phyloP scores from a whole-genome alignment of 495 filamentous ascomycete species.

The Parachaetomium inaequale region DNA sequence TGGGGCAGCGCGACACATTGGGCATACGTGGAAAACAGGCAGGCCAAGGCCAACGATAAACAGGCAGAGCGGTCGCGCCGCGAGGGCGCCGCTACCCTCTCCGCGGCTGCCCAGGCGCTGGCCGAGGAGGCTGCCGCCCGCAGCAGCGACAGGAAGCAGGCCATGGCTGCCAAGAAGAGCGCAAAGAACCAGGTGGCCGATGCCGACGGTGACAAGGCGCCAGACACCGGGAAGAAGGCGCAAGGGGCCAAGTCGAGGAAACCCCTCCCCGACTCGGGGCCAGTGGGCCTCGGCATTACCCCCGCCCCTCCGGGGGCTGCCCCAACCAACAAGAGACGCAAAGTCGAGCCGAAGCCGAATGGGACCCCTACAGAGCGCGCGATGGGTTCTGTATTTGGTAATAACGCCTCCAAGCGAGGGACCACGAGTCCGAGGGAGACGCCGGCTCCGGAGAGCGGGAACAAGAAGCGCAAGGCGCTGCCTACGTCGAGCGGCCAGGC shows the following conservation, averaged over 20 bases:
- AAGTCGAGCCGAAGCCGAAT: conserved; percentile 59
- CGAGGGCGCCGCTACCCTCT: conserved; percentile 67
- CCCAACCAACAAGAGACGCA: conserved; percentile 65
- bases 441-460: conserved; percentile 52
- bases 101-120: conserved; percentile 64
- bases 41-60: conserved; percentile 55
- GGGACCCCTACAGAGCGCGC: conserved; percentile 66
- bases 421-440: conserved; percentile 61
- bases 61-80: conserved; percentile 68
- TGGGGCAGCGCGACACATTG: conserved; percentile 89
- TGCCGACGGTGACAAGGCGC: conserved; percentile 52
- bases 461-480: conserved; percentile 66
- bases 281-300: conserved; percentile 55
- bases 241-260: conserved; percentile 60
- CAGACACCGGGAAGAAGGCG: conserved; percentile 55
- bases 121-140: conserved; percentile 75
- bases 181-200: conserved; percentile 51
- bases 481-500: conserved; percentile 57
- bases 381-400: conserved; percentile 57
- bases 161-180: conserved; percentile 67
- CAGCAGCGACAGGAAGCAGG: conserved; percentile 78
- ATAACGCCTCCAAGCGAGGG: conserved; percentile 48
- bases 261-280: conserved; percentile 48
- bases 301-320: conserved; percentile 44
- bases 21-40: conserved; percentile 86